Conservation (phyloP, 331 rosid species). For the Quercus tomentella region DNA sequence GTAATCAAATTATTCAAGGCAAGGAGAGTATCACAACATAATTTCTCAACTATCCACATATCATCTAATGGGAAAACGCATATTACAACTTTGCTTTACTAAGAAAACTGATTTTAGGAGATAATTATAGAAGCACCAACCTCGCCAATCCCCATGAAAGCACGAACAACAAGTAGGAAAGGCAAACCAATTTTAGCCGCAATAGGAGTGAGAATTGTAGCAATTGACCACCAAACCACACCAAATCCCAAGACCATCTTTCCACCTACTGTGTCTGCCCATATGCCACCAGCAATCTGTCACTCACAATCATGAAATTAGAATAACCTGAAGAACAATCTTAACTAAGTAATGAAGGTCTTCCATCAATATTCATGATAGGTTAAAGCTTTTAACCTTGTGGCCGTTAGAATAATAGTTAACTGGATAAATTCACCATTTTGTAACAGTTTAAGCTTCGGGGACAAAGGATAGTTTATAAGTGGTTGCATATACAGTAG, state of each 20-base stretch:
- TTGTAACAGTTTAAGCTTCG: too few relatives aligned
- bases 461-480: too few relatives aligned
- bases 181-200: conserved; percentile 96
- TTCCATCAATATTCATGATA: background rate
- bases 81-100: background rate
- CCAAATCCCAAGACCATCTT: conserved; percentile 87
- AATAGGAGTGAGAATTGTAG: conserved; percentile 79
- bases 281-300: conserved; percentile 99
- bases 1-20: background rate
- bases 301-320: conserved; percentile 13
- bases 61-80: background rate
- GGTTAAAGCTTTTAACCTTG: background rate
- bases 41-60: background rate
- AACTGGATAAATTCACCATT: too few relatives aligned
- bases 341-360: background rate
- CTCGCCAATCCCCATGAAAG: conserved; percentile 98
- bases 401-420: too few relatives aligned
- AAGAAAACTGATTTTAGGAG: background rate
- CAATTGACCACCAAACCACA: conserved; percentile 92
- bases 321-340: background rate
- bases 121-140: conserved; percentile 39
- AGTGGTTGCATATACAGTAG: background rate
- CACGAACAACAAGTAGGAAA: conserved; percentile 81
- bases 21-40: background rate
- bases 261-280: conserved; percentile 98